A percentile compares a stretch with the other conserved stretches of the same genome.
phyloP scores from a whole-genome alignment of 768 basidiomycete genomes.

The Polyporus arcularius region DNA sequence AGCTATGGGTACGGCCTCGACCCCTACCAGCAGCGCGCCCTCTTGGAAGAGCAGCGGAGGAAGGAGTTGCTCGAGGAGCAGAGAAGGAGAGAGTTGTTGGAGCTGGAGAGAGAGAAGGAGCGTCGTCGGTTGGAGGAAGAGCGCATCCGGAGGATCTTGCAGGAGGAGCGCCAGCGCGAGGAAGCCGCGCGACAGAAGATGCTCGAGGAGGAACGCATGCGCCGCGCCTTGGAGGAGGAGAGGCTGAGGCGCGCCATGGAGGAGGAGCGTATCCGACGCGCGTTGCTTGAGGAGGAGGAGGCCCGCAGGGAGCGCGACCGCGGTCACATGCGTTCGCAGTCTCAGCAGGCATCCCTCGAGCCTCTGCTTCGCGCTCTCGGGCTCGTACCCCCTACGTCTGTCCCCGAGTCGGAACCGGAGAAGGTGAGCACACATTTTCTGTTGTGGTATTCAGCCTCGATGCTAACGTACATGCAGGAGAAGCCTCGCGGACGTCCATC shows the following conservation, averaged over 20 bases:
- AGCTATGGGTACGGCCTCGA: slow-evolving; percentile 15
- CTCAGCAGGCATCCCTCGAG: slow-evolving; percentile 15
- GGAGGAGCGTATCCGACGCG: slow-evolving; percentile 15
- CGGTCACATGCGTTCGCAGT: slow-evolving; percentile 3
- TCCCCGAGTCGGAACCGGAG: slow-evolving; percentile 9
- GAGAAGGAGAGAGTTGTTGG: slow-evolving; percentile 15
- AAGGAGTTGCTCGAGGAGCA: slow-evolving; percentile 24
- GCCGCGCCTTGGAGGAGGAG: slow-evolving; percentile 14
- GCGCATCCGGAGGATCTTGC: slow-evolving; percentile 18
- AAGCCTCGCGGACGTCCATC: slow-evolving; percentile 13
- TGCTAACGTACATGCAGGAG: slow-evolving; percentile 6
- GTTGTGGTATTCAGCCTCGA: background rate
- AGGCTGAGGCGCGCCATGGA: slow-evolving; percentile 12
- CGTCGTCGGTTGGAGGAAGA: slow-evolving; percentile 25
- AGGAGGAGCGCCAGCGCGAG: slow-evolving; percentile 18
- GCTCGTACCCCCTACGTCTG: slow-evolving; percentile 6
- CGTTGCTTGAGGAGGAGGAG: slow-evolving; percentile 15
- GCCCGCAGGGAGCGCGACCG: slow-evolving; percentile 9
- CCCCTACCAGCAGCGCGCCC: slow-evolving; percentile 15
- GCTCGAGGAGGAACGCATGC: slow-evolving; percentile 20
- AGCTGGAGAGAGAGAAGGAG: slow-evolving; percentile 15
- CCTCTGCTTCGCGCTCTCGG: slow-evolving; percentile 18
- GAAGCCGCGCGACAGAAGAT: slow-evolving; percentile 16
- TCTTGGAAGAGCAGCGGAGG: slow-evolving; percentile 25
- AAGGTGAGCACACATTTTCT: slow-evolving; percentile 8